These are phyloP conservation scores for Alternaria gaisen DNA, from an alignment of 2,329 filamentous ascomycete species.

Conservation along the genomic window DNA sequence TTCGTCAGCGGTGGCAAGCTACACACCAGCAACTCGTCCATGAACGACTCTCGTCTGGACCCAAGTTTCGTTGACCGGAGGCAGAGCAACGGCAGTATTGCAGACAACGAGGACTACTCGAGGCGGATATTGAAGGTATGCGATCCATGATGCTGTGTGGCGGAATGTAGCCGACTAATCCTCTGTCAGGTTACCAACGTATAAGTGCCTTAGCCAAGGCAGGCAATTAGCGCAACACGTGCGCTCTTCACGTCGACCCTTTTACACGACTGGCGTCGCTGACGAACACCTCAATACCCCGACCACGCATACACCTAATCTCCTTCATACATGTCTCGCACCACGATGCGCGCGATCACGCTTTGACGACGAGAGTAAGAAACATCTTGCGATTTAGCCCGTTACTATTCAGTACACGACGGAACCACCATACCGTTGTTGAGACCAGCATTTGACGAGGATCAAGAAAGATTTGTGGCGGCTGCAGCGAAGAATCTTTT, in stretches of 20 bases:
- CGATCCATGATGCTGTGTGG: background rate
- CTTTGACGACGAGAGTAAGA: slow-evolving; percentile 46
- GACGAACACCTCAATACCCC: slow-evolving; percentile 21
- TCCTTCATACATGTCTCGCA: slow-evolving; percentile 29
- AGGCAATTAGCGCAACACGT: slow-evolving; percentile 10
- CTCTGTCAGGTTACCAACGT: slow-evolving; percentile 47
- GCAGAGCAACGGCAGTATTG: slow-evolving; percentile 94
- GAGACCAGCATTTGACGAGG: slow-evolving; percentile 15
- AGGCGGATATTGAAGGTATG: slow-evolving; percentile 90
- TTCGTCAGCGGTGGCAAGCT: slow-evolving; percentile 70
- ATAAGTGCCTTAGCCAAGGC: slow-evolving; percentile 28
- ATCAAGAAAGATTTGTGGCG: slow-evolving; percentile 13
- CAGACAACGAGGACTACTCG: slow-evolving; percentile 96
- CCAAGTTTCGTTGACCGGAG: slow-evolving; percentile 82
- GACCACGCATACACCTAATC: slow-evolving; percentile 27
- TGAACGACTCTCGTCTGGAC: slow-evolving; percentile 85
- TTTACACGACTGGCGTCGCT: slow-evolving; percentile 12
- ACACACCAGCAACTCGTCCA: slow-evolving; percentile 72
- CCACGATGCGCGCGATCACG: slow-evolving; percentile 40
- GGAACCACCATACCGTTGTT: slow-evolving; percentile 18
- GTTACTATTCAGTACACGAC: slow-evolving; percentile 26
- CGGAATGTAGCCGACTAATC: slow-evolving; percentile 18
- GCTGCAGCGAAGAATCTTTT: slow-evolving; percentile 2
- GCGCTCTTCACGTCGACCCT: slow-evolving; percentile 16
- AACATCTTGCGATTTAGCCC: slow-evolving; percentile 36